phyloP scores from a whole-genome alignment of 2,329 filamentous ascomycete genomes.

The Raffaelea ambrosiae region DNA sequence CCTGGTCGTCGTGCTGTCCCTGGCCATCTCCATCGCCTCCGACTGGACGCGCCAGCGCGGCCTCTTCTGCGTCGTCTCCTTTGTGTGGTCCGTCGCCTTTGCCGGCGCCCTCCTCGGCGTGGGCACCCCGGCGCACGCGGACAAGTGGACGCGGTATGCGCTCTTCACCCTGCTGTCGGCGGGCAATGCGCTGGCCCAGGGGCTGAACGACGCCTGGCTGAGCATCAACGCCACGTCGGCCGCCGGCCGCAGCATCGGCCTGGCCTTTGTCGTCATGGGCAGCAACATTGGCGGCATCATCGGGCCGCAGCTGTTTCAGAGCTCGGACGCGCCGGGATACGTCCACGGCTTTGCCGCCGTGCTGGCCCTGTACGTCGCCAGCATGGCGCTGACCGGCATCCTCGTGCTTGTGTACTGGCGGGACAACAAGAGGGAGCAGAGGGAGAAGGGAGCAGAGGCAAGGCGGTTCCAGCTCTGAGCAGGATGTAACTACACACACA shows the following conservation, averaged over 20 bases:
- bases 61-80: slow-evolving; percentile 1
- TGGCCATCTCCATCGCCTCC: neutral
- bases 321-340: neutral
- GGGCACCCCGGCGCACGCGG: neutral
- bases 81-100: slow-evolving; percentile 1
- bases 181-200: neutral
- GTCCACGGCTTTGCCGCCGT: neutral
- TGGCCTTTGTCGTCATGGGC: slow-evolving; percentile 1
- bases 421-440: too few species aligned
- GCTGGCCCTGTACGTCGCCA: neutral
- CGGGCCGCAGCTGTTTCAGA: neutral
- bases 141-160: neutral
- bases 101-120: neutral
- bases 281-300: slow-evolving; percentile 1
- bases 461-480: too few species aligned
- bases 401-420: neutral
- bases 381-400: neutral
- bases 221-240: neutral
- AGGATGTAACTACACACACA: too few species aligned
- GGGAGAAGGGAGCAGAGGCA: too few species aligned
- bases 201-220: slow-evolving; percentile 2
- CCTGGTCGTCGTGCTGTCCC: neutral
- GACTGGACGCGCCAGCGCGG: neutral
- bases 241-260: neutral
- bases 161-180: neutral